Evolutionary conservation across 495 filamentous ascomycete genomes (phyloP), one percentile per base, ranked within the genome.

Genomic region (Lasiosphaeriaceae sp.): DNA sequence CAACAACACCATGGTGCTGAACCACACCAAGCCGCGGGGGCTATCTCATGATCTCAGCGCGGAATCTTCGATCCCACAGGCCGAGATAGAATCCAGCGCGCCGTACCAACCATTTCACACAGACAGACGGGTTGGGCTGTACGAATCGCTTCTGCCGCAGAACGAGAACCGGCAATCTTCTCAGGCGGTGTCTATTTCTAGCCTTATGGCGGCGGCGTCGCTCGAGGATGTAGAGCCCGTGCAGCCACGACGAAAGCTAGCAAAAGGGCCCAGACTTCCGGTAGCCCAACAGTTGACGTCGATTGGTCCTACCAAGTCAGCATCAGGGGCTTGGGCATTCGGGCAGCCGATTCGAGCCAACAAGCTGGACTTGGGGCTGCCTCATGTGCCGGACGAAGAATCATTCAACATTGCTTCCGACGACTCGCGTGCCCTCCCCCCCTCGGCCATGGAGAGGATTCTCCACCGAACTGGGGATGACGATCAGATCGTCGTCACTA

Each of bases 21-120:
- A 77, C 24, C 64, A 67, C 17, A 24, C 44, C 39, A 65, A 62
- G 45, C 62, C 63, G 14, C 66, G 70, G 20, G 50, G 61, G 26
- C 55, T 58, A 47, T 48, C 62, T 34, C 54, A 68, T 34, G 62
- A 74, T 57, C 63, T 70, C 35, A 62, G 69, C 47, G 69, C 73
- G 8, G 77, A 79, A 48, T 75, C 77, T 3, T 77, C 78, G n/a
- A 83, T 96, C 50, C 90, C 90, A 4, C 87, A 91, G 60, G 89
- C 91, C 2, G 92, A 97, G 74, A 93, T 96, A 58, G 92, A 97
- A 67, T 94, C 92, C 1, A 94, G 90, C 58, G 86, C 90, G 8
- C 87, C 90, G 2, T 96, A 92, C 56, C 89, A 92, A 58, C 90
- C 92, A 0, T 96, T 96, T 73, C 90, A 96, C 66, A 92, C 90